These are phyloP conservation scores for Alternaria brassicae DNA, from an alignment of 2,329 filamentous ascomycete species.

Conservation along the genomic window DNA sequence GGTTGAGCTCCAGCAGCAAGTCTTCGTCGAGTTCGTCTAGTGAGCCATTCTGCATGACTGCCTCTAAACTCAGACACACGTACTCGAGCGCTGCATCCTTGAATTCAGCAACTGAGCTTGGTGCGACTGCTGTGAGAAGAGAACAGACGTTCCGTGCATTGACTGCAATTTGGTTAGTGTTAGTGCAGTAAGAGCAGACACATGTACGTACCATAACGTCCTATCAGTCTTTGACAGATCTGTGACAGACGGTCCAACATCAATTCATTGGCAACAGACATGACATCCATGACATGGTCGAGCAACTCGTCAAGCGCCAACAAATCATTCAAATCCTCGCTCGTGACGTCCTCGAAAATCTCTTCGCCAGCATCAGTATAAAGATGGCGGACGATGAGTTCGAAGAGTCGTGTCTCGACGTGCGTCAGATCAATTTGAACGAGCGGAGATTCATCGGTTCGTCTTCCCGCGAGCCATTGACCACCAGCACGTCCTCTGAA, in stretches of 20 bases:
- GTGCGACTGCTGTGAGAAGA: slow-evolving; percentile 83
- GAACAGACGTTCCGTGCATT: slow-evolving; percentile 77
- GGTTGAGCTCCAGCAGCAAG: slow-evolving; percentile 80
- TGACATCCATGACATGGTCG: slow-evolving; percentile 88
- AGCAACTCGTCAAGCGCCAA: slow-evolving; percentile 76
- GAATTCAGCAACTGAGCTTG: slow-evolving; percentile 82
- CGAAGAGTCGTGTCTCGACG: slow-evolving; percentile 74
- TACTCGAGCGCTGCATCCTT: slow-evolving; percentile 90
- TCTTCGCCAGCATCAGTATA: slow-evolving; percentile 84
- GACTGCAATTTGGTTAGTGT: slow-evolving; percentile 29
- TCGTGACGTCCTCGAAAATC: slow-evolving; percentile 79
- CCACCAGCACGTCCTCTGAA: slow-evolving; percentile 89
- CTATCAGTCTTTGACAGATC: slow-evolving; percentile 84
- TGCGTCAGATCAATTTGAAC: slow-evolving; percentile 84
- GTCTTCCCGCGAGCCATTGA: slow-evolving; percentile 78
- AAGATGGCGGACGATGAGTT: slow-evolving; percentile 78
- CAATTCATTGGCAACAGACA: slow-evolving; percentile 88
- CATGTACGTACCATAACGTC: slow-evolving; percentile 69
- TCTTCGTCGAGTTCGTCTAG: slow-evolving; percentile 86
- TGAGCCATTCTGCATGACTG: slow-evolving; percentile 88
- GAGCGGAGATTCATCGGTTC: slow-evolving; percentile 57
- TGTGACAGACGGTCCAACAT: slow-evolving; percentile 93
- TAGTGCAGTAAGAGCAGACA: slow-evolving; percentile 22
- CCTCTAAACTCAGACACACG: slow-evolving; percentile 87
- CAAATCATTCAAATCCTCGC: slow-evolving; percentile 60